These are phyloP conservation scores for Pisolithus orientalis DNA, from an alignment of 768 basidiomycete genomes.

Conservation along the genomic window DNA sequence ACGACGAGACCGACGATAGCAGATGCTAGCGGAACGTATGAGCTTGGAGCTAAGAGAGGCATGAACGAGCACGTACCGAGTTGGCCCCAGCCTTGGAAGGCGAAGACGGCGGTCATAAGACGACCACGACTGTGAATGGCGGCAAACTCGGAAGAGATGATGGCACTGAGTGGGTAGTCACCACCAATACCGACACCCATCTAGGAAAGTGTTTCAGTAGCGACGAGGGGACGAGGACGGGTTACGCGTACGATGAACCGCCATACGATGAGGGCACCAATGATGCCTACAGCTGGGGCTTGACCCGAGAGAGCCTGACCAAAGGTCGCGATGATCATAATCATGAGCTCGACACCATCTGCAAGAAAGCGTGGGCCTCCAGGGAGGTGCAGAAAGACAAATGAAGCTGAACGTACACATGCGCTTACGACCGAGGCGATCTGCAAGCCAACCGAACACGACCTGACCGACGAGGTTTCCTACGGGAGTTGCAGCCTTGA, in stretches of 20 bases:
- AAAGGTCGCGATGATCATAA: conserved; percentile 77
- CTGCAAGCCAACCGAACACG: conserved; percentile 77
- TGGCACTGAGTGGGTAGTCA: conserved; percentile 80
- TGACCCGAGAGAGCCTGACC: conserved; percentile 71
- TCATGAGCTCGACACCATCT: conserved; percentile 58
- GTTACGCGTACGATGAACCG: conserved; percentile 53
- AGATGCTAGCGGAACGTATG: conserved; percentile 37
- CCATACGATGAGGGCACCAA: conserved; percentile 79
- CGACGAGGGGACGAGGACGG: neutral
- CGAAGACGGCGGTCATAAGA: conserved; percentile 87
- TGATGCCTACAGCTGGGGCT: conserved; percentile 60
- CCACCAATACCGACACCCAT: conserved; percentile 85
- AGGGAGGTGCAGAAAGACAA: neutral
- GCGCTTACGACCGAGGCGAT: conserved; percentile 67
- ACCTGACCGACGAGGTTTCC: conserved; percentile 74
- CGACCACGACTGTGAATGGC: conserved; percentile 71
- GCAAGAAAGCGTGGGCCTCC: neutral
- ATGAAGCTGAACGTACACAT: conserved; percentile 56
- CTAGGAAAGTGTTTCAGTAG: conserved; percentile 20
- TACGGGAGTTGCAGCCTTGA: conserved; percentile 73
- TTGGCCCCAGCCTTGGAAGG: conserved; percentile 85
- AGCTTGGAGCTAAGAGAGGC: neutral
- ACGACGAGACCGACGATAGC: conserved; percentile 61
- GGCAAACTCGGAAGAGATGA: conserved; percentile 88
- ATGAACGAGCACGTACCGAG: conserved; percentile 40